Conservation (phyloP, 257 asterid genomes). For the Nicotiana benthamiana region DNA sequence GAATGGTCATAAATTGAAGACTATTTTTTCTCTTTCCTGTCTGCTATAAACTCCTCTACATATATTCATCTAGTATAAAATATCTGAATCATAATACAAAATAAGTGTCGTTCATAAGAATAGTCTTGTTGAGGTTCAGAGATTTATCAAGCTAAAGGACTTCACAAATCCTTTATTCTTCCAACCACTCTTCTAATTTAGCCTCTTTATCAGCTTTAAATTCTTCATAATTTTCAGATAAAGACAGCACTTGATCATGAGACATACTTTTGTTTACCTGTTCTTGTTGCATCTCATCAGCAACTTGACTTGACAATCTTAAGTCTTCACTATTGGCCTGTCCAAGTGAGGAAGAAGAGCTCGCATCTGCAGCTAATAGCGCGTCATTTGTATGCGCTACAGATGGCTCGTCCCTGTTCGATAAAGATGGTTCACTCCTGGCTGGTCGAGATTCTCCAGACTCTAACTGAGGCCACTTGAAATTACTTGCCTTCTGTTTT, state of each 20-base stretch:
- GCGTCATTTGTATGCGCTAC: conserved; percentile 14
- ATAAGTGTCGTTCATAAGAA: conserved; percentile 4
- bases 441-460: conserved; percentile 19
- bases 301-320: conserved; percentile 30
- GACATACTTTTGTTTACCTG: conserved; percentile 33
- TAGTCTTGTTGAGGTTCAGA: neutral
- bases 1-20: neutral
- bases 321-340: conserved; percentile 33
- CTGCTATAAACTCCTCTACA: neutral
- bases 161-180: conserved; percentile 3
- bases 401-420: conserved; percentile 22
- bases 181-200: conserved; percentile 79
- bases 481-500: conserved; percentile 49
- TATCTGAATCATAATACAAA: neutral
- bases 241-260: conserved; percentile 33
- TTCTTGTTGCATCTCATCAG: conserved; percentile 43
- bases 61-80: neutral
- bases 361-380: conserved; percentile 15
- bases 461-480: conserved; percentile 45
- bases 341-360: conserved; percentile 15
- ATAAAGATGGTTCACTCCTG: conserved; percentile 18
- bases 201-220: conserved; percentile 76
- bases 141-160: neutral
- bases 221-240: conserved; percentile 48
- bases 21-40: neutral